phyloP scores from a whole-genome alignment of 495 filamentous ascomycete species.

The Daldinia childiae region DNA sequence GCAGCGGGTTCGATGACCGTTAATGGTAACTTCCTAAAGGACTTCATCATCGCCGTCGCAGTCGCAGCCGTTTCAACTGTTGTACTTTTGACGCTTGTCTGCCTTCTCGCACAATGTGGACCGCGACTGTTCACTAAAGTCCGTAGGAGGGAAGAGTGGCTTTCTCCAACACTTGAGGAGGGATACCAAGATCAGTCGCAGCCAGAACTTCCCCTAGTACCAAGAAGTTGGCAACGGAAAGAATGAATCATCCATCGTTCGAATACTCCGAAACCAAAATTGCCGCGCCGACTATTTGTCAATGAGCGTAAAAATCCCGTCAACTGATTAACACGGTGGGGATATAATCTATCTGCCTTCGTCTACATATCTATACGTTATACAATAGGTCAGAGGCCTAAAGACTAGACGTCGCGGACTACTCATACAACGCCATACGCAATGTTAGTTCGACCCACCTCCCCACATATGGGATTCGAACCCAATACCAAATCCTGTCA shows the following conservation, averaged over 20 bases:
- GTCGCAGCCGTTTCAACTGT: conserved; percentile 30
- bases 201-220: conserved; percentile 25
- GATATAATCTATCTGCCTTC: not conserved
- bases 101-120: conserved; percentile 38
- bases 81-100: conserved; percentile 28
- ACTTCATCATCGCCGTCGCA: conserved; percentile 34
- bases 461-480: not conserved
- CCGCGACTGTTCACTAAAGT: conserved; percentile 32
- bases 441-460: not conserved
- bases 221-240: not conserved
- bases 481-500: not conserved
- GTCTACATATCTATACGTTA: not conserved
- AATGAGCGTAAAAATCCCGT: not conserved
- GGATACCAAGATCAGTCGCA: conserved; percentile 8
- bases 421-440: not conserved
- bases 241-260: not conserved
- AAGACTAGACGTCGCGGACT: not conserved
- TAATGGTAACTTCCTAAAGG: conserved; percentile 22
- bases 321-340: not conserved
- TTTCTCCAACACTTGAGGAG: conserved; percentile 33
- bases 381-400: not conserved
- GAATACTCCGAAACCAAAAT: not conserved
- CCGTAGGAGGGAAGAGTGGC: conserved; percentile 38
- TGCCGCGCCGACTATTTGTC: not conserved
- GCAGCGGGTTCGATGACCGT: not conserved